phyloP scores from a whole-genome alignment of 2,329 filamentous ascomycete species.

The Aphanocladium album region DNA sequence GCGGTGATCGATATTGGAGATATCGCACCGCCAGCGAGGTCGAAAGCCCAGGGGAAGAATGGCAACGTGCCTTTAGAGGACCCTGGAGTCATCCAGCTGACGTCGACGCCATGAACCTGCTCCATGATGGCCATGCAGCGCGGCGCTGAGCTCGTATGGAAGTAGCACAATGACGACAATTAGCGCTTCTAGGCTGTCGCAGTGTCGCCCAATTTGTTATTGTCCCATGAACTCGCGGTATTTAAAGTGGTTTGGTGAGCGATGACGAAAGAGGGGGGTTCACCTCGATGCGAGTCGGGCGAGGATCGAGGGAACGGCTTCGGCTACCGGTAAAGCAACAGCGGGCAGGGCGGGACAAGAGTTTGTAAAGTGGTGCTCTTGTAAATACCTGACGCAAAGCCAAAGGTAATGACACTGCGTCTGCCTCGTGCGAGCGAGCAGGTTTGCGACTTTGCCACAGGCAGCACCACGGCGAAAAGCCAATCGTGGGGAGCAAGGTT shows the following conservation, averaged over 20 bases:
- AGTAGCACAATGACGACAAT: neutral
- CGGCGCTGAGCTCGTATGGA: neutral
- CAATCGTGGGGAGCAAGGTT: slow-evolving; percentile 7
- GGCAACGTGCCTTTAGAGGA: slow-evolving; percentile 67
- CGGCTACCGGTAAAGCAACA: neutral
- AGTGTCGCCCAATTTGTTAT: neutral
- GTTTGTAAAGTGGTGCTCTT: neutral
- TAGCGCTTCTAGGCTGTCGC: neutral
- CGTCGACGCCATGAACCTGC: slow-evolving; percentile 75
- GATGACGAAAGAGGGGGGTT: slow-evolving; percentile 6
- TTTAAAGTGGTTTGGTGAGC: neutral
- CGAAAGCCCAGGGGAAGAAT: slow-evolving; percentile 8
- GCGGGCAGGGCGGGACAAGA: neutral
- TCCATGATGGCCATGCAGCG: slow-evolving; percentile 52
- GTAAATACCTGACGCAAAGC: neutral
- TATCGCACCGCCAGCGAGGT: neutral
- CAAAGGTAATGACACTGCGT: neutral
- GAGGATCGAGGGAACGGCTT: neutral
- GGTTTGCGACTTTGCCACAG: neutral
- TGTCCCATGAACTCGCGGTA: slow-evolving; percentile 5
- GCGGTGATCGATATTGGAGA: neutral
- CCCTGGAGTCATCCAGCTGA: slow-evolving; percentile 83
- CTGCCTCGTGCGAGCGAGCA: neutral
- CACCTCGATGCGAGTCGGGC: neutral
- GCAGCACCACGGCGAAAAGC: neutral